phyloP scores from a whole-genome alignment of 164 flowering plant genomes.

The Magnolia kwangsiensis region DNA sequence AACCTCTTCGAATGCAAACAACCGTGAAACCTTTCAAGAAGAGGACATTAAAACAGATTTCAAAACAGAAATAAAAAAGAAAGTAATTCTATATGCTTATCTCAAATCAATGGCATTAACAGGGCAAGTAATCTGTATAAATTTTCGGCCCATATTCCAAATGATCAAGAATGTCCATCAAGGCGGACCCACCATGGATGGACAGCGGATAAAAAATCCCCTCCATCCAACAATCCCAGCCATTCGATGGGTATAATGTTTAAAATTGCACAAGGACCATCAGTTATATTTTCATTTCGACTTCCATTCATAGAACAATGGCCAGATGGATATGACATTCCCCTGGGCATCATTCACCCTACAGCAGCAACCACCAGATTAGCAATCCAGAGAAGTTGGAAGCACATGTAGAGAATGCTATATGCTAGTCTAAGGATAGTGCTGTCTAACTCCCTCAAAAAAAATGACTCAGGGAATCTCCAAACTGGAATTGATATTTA shows the following conservation, averaged over 20 bases:
- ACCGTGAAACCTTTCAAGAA: slow-evolving; percentile 51
- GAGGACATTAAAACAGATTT: neutral
- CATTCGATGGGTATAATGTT: too few species aligned
- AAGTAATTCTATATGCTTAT: neutral
- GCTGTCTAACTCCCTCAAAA: too few species aligned
- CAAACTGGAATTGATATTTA: neutral
- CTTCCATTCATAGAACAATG: too few species aligned
- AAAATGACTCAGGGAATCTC: neutral
- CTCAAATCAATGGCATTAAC: neutral
- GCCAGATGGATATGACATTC: too few species aligned
- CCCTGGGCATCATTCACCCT: too few species aligned
- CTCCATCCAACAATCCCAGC: neutral
- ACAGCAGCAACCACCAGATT: too few species aligned
- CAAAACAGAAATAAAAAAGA: neutral
- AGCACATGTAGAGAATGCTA: too few species aligned
- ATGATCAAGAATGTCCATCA: neutral
- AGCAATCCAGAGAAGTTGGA: too few species aligned
- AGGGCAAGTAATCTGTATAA: neutral
- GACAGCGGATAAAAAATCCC: neutral
- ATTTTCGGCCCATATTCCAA: neutral
- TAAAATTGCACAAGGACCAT: too few species aligned
- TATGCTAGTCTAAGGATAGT: too few species aligned
- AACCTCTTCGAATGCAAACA: slow-evolving; percentile 89
- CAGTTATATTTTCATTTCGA: too few species aligned
- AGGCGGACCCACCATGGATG: neutral